Base-by-base conservation (phyloP, 148 eudicot genomes). In the Rhododendron vialii region DNA sequence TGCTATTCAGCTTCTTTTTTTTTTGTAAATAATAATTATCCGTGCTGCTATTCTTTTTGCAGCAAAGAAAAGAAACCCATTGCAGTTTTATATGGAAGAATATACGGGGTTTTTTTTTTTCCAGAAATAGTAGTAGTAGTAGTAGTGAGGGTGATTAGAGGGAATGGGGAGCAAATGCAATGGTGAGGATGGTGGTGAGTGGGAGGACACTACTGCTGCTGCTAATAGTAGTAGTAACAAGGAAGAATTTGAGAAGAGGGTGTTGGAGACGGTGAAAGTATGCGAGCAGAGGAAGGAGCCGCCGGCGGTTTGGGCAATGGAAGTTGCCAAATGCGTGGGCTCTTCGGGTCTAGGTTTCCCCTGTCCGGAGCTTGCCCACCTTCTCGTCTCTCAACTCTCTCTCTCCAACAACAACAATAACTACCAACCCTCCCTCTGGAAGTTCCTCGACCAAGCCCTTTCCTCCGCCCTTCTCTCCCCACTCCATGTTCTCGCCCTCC, bases 401-500 rank as follows among this genome's bases (percentile, higher is more conserved):
- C 80, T 75, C 26, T 83, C 48, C 57, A 50, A 53, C 50, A 9
- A 47, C 50, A 47, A 47, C 50, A 47, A 47, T 13, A 13, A 51
- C 55, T 13, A 51, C 83, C 36, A 43, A 48, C 82, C 83, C 74
- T 20, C 80, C 35, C 69, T 85, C 33, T 88, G 90, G 90, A 88
- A 88, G 83, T 74, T 88, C 33, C 83, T 88, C 48, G 77, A 86
- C 51, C 83, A 77, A 45, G 87, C 87, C 36, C 63, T 88, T 50
- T 85, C 90, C 28, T 81, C 86, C 12, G 30, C 65, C 30, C 80
- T 82, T 55, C 79, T 88, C 51, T 85, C 85, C 18, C 83, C 88
- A 14, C 51, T 86, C 43, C 90, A 88, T 63, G 71, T 88, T 79
- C 84, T 88, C 85, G 71, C 88, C 77, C 88, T 88, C 73, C 90